Base-by-base conservation (phyloP, 2,329 filamentous ascomycete species). In the Fusarium marasasianum region DNA sequence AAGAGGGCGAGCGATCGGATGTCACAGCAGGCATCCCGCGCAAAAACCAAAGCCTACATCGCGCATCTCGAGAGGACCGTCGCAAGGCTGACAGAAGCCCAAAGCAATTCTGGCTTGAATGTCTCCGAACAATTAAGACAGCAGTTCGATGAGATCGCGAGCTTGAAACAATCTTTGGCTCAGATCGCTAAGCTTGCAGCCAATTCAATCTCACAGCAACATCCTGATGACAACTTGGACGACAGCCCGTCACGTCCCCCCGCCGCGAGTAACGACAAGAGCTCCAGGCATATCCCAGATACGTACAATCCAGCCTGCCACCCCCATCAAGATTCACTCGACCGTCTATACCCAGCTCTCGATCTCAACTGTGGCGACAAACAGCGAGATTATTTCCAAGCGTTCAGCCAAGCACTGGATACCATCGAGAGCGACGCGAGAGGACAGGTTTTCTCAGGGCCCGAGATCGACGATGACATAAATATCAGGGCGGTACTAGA, bases 371-470 rank as follows among this genome's bases (percentile, higher is more conserved):
- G 47, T 0, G 29, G 47, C 47, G 29, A 50, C 1, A 50, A 50
- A 1, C 47, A 50, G 22, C 47, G 47, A 3, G 22, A 50, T 5
- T 50, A 5, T 13, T 50, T 50, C 7, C 47, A 50, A 50, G 47
- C 10, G 0, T 31, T 50, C 20, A 50, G 29, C 29, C 29, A 50
- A n/a, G 47, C 47, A 11, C 29, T 50, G 7, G 29, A 9, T 13
- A 31, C 29, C 5, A 50, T 50, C 3, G 47, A 50, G 29, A 18
- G 6, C 26, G 26, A 47, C 4, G 45, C 26, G 9, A 15, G 6
- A 0, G 18, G 13, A 0, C 45, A 50, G 5, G 2, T 1, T 13
- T 50, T 50, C 29, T 50, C 22, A 5, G 47, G 4, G 7, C 47
- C 29, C 5, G 29, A n/a, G 11, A 6, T 50, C 22, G 47, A 50